A percentile compares a stretch with the other conserved stretches of the same genome.
These are phyloP conservation scores for Schoenoplectus tabernaemontani DNA, from an alignment of 202 grass and related monocot species.

Conservation along the genomic window DNA sequence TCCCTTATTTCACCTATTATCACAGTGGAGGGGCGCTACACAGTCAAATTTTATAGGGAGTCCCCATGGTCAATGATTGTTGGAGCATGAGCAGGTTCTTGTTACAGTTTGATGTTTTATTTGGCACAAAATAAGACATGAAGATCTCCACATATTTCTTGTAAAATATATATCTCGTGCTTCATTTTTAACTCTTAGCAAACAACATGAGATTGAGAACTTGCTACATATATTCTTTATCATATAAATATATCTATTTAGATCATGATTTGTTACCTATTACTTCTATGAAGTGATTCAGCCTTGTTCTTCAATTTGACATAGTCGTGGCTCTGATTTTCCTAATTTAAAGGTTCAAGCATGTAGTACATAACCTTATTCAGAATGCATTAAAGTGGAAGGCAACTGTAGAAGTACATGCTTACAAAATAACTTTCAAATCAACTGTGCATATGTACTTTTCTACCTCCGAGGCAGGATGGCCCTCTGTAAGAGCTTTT, in stretches of 20 bases:
- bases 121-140: not conserved
- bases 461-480: constrained; percentile 19
- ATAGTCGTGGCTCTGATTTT: constrained; percentile 27
- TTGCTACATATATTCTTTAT: not conserved
- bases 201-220: not conserved
- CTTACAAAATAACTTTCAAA: not conserved
- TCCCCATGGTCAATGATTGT: too few relatives aligned
- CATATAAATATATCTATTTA: not conserved
- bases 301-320: constrained; percentile 32
- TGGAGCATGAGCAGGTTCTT: not conserved
- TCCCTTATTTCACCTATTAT: too few relatives aligned
- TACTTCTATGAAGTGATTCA: constrained; percentile 35
- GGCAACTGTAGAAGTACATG: not conserved
- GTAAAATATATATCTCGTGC: too few relatives aligned
- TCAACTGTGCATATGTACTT: not conserved
- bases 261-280: constrained; percentile 28
- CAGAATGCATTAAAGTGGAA: not conserved
- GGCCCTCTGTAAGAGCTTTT: constrained; percentile 6
- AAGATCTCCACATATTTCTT: not conserved
- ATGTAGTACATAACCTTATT: not conserved
- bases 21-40: too few relatives aligned
- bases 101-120: too few relatives aligned
- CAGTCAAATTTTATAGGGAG: too few relatives aligned
- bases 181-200: not conserved
- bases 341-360: constrained; percentile 19